phyloP scores from a whole-genome alignment of 139 green algal genomes.

The Micractinium conductrix region DNA sequence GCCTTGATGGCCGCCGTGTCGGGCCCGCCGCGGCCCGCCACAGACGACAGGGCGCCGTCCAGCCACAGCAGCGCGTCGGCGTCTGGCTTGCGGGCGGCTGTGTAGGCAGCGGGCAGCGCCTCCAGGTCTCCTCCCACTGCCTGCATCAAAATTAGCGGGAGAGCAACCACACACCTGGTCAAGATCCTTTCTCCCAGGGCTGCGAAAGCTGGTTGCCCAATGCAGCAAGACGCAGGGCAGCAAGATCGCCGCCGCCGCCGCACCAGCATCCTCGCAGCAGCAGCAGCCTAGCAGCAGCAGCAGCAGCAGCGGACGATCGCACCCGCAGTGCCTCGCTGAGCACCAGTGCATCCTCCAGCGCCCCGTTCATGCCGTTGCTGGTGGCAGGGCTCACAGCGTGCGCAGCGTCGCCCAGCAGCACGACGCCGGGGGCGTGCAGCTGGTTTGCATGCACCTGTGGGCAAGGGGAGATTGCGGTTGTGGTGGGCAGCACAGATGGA shows the following conservation, averaged over 20 bases:
- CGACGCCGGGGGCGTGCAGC: conserved; percentile 8
- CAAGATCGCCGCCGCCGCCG: not conserved
- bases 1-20: not conserved
- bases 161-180: too few species aligned
- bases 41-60: not conserved
- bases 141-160: too few species aligned
- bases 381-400: conserved; percentile 12
- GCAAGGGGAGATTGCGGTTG: too few species aligned
- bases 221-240: not conserved
- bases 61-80: conserved; percentile 14
- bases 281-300: too few species aligned
- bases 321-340: not conserved
- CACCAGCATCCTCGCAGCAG: too few species aligned
- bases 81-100: not conserved
- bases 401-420: conserved; percentile 12
- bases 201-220: too few species aligned
- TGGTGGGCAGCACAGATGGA: too few species aligned
- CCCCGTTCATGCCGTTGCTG: conserved; percentile 11
- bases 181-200: too few species aligned
- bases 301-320: too few species aligned
- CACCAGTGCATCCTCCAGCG: conserved; percentile 18
- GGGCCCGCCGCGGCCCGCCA: not conserved
- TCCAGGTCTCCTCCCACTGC: too few species aligned
- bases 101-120: not conserved
- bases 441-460: not conserved